phyloP scores from a whole-genome alignment of 2,329 filamentous ascomycete genomes.

The Cladosporium sp. region DNA sequence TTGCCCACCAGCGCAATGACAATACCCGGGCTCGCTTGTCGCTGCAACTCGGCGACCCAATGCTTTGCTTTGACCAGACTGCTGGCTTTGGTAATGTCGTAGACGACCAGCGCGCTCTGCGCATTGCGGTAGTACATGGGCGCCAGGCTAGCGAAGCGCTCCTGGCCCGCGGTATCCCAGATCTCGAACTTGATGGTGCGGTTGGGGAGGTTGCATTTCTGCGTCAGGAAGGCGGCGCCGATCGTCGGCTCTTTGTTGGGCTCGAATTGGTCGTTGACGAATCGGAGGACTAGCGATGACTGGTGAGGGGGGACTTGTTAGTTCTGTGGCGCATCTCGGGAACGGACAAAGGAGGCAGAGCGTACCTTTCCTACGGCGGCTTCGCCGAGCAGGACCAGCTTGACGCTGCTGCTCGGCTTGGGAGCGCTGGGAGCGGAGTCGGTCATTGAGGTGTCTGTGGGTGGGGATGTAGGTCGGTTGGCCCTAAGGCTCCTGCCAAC shows the following conservation, averaged over 20 bases:
- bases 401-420: slow-evolving; percentile 99
- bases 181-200: slow-evolving; percentile 71
- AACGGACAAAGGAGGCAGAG: slow-evolving; percentile 5
- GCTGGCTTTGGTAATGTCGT: slow-evolving; percentile 95
- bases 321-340: slow-evolving; percentile 15
- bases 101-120: slow-evolving; percentile 94
- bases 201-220: slow-evolving; percentile 94
- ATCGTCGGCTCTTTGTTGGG: slow-evolving; percentile 99
- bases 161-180: slow-evolving; percentile 97
- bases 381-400: slow-evolving; percentile 95
- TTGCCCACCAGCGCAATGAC: slow-evolving; percentile 97
- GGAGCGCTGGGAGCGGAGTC: slow-evolving; percentile 63
- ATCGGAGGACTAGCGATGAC: slow-evolving; percentile 96
- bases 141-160: slow-evolving; percentile 91
- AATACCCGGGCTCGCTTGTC: slow-evolving; percentile 92
- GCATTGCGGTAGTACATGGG: slow-evolving; percentile 99
- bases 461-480: slow-evolving; percentile 18
- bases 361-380: slow-evolving; percentile 95
- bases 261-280: slow-evolving; percentile 99
- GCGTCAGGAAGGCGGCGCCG: slow-evolving; percentile 95
- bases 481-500: slow-evolving; percentile 28
- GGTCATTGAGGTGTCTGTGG: slow-evolving; percentile 52
- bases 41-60: slow-evolving; percentile 96
- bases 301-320: slow-evolving; percentile 34
- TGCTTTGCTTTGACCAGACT: slow-evolving; percentile 96